Evolutionary conservation across 1,284 basidiomycete genomes (phyloP).

Genomic region (Leccinum subspadiceum): DNA sequence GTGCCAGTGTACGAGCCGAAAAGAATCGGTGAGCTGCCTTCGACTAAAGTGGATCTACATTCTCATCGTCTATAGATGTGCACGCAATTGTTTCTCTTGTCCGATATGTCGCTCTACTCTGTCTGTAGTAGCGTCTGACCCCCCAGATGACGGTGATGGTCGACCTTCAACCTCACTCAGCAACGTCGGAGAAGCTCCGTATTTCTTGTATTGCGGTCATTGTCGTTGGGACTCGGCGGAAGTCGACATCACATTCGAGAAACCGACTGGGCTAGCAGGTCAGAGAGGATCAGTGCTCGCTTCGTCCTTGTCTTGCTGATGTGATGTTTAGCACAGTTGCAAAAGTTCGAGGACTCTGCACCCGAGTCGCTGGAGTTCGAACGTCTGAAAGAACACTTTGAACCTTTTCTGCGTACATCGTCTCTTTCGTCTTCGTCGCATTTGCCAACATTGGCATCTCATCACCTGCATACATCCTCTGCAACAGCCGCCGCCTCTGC

Average conservation of each 20-base stretch:
- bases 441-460: constrained; percentile 46
- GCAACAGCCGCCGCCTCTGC: constrained; percentile 84
- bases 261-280: constrained; percentile 71
- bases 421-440: constrained; percentile 63
- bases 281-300: constrained; percentile 31
- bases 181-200: constrained; percentile 78
- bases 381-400: constrained; percentile 90
- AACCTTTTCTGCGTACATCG: constrained; percentile 80
- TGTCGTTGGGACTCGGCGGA: constrained; percentile 95
- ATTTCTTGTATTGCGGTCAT: constrained; percentile 86
- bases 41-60: background rate
- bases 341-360: constrained; percentile 83
- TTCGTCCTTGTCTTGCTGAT: constrained; percentile 7
- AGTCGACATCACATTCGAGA: constrained; percentile 91
- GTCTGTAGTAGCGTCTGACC: constrained; percentile 85
- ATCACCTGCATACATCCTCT: constrained; percentile 70
- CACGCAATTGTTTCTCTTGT: constrained; percentile 96
- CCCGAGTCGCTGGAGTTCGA: constrained; percentile 88
- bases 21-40: constrained; percentile 71
- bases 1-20: constrained; percentile 92
- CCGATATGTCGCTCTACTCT: constrained; percentile 89
- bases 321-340: constrained; percentile 69
- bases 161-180: constrained; percentile 49
- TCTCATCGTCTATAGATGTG: constrained; percentile 64
- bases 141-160: constrained; percentile 60